These are phyloP conservation scores for Coleophoma crateriformis DNA, from an alignment of 2,329 filamentous ascomycete genomes.

Conservation along the genomic window DNA sequence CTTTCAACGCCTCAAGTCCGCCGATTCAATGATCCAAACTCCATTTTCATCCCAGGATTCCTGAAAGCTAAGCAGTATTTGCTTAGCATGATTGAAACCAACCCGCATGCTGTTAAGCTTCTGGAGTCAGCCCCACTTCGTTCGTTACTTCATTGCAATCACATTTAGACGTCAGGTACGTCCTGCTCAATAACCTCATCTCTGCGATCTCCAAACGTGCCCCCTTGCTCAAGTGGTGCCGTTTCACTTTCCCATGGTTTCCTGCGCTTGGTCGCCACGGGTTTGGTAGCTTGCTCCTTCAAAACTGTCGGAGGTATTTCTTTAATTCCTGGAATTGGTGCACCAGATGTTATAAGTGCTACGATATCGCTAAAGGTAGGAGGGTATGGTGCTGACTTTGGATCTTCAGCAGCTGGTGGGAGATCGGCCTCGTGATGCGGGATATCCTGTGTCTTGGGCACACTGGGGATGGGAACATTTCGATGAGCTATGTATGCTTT, in stretches of 20 bases:
- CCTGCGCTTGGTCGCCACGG: conserved; percentile 32
- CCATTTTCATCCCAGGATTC: no score
- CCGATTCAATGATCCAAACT: no score
- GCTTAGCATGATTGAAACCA: no score
- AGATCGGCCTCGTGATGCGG: neutral
- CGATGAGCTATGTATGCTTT: conserved; percentile 47
- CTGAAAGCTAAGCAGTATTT: no score
- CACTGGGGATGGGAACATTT: conserved; percentile 9
- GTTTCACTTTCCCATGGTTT: conserved; percentile 76
- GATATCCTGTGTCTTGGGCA: conserved; percentile 3
- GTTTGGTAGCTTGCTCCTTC: conserved; percentile 54
- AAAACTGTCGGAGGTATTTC: conserved; percentile 80
- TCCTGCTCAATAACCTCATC: conserved; percentile 22
- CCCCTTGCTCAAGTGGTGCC: conserved; percentile 26
- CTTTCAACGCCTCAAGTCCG: no score
- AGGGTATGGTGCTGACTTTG: conserved; percentile 64
- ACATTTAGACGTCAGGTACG: conserved; percentile 9
- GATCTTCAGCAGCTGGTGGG: neutral
- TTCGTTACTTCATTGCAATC: no score
- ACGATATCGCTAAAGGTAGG: conserved; percentile 81
- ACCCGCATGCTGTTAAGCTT: no score
- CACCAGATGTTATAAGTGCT: conserved; percentile 74
- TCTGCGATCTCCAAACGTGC: conserved; percentile 22
- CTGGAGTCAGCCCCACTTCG: no score
- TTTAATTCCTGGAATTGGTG: conserved; percentile 80